These are phyloP conservation scores for Erythrophleum fordii DNA, from an alignment of 306 rosid species.

Conservation along the genomic window DNA sequence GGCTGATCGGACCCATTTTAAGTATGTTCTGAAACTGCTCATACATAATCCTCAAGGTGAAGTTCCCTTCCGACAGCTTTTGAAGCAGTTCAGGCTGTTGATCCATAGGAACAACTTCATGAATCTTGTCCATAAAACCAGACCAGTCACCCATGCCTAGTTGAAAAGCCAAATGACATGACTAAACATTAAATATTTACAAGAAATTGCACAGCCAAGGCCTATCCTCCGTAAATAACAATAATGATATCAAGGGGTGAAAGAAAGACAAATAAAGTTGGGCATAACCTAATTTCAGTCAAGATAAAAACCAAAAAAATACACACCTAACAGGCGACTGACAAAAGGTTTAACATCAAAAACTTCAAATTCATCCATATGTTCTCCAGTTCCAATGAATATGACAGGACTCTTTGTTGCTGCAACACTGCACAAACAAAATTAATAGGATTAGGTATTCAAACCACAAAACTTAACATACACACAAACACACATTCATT, in stretches of 20 bases:
- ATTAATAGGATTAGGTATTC: constrained; percentile 25
- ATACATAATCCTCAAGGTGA: constrained; percentile 85
- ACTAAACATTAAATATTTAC: background rate
- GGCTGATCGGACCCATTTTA: constrained; percentile 84
- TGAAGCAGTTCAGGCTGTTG: constrained; percentile 87
- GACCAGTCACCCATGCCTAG: constrained; percentile 90
- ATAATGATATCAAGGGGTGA: background rate
- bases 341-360: constrained; percentile 86
- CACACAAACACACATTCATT: background rate
- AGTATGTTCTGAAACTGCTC: constrained; percentile 82
- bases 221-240: background rate
- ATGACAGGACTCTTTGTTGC: constrained; percentile 87
- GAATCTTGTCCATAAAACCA: constrained; percentile 87
- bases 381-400: constrained; percentile 82
- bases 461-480: constrained; percentile 2
- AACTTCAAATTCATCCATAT: constrained; percentile 86
- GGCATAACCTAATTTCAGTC: background rate
- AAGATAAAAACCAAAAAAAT: background rate
- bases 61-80: constrained; percentile 86
- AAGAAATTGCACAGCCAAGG: constrained; percentile 15
- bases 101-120: constrained; percentile 91
- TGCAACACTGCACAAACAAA: constrained; percentile 63
- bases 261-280: background rate
- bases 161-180: constrained; percentile 27
- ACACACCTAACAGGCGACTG: constrained; percentile 76